A percentile compares a stretch with the other conserved stretches of the same genome.
Conservation (phyloP, 371 early-diverging fungal species). For the Fennellomyces sp. region DNA sequence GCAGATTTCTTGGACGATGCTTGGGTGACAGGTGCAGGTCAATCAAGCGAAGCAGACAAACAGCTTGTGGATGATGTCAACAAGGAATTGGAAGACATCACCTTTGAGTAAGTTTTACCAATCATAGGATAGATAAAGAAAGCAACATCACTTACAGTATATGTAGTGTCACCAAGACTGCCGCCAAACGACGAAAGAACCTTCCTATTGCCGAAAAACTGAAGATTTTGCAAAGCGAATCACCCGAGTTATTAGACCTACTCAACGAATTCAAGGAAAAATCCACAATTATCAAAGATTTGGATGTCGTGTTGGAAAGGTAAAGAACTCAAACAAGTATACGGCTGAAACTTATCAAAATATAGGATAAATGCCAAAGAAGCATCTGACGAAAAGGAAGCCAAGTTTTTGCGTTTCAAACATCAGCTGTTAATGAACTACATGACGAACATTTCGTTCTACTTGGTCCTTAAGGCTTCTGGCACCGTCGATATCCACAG, state of each 20-base stretch:
- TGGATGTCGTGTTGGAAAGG: conserved; percentile 40
- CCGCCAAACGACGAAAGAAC: conserved; percentile 43
- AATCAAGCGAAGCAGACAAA: conserved; percentile 35
- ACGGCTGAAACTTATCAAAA: not conserved
- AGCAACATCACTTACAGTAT: not conserved
- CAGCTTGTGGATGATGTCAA: conserved; percentile 55
- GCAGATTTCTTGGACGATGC: conserved; percentile 89
- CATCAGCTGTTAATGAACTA: conserved; percentile 69
- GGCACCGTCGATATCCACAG: conserved; percentile 58
- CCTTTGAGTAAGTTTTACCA: conserved; percentile 39
- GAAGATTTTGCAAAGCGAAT: conserved; percentile 73
- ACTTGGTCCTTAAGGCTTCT: conserved; percentile 79
- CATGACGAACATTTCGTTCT: conserved; percentile 89
- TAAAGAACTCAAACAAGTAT: conserved; percentile 7
- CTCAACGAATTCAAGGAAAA: conserved; percentile 76
- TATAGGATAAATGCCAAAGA: conserved; percentile 18
- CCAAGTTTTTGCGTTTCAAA: conserved; percentile 55
- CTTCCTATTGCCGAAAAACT: conserved; percentile 70
- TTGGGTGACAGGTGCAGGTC: conserved; percentile 36
- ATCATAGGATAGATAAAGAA: not conserved
- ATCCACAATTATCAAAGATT: conserved; percentile 33
- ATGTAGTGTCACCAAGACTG: conserved; percentile 17
- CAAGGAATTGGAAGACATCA: conserved; percentile 60
- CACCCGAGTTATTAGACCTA: conserved; percentile 84
- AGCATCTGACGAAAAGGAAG: conserved; percentile 18